These are phyloP conservation scores for Phanerochaete carnosa DNA, from an alignment of 768 basidiomycete genomes.

Conservation along the genomic window DNA sequence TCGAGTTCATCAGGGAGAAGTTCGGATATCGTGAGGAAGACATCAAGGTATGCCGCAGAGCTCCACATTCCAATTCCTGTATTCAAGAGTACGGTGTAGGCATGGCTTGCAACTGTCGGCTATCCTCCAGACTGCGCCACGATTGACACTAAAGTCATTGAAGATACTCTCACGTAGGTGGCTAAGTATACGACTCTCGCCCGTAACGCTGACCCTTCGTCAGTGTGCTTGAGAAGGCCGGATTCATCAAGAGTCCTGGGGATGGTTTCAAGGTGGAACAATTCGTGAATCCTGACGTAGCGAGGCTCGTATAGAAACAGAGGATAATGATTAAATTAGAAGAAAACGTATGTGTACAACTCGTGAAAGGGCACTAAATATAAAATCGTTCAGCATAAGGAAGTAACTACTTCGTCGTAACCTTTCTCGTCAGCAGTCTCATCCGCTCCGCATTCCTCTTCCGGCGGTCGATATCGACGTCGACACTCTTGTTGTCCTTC, in stretches of 20 bases:
- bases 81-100: slow-evolving; percentile 34
- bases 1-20: slow-evolving; percentile 70
- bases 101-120: slow-evolving; percentile 78
- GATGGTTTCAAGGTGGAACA: slow-evolving; percentile 51
- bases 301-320: slow-evolving; percentile 38
- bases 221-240: slow-evolving; percentile 74
- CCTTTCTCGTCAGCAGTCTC: slow-evolving; percentile 55
- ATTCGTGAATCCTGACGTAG: slow-evolving; percentile 59
- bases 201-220: slow-evolving; percentile 1
- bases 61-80: background rate
- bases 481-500: slow-evolving; percentile 57
- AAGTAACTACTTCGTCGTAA: slow-evolving; percentile 24
- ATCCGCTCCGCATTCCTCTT: slow-evolving; percentile 73
- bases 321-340: background rate
- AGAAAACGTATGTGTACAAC: slow-evolving; percentile 5
- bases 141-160: slow-evolving; percentile 64
- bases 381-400: background rate
- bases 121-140: slow-evolving; percentile 66
- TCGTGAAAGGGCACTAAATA: background rate
- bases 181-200: background rate
- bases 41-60: slow-evolving; percentile 52
- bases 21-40: slow-evolving; percentile 86
- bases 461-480: slow-evolving; percentile 70
- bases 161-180: slow-evolving; percentile 66
- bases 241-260: slow-evolving; percentile 58